These are phyloP conservation scores for Henckelia pumila DNA, from an alignment of 257 asterid species.

Conservation along the genomic window DNA sequence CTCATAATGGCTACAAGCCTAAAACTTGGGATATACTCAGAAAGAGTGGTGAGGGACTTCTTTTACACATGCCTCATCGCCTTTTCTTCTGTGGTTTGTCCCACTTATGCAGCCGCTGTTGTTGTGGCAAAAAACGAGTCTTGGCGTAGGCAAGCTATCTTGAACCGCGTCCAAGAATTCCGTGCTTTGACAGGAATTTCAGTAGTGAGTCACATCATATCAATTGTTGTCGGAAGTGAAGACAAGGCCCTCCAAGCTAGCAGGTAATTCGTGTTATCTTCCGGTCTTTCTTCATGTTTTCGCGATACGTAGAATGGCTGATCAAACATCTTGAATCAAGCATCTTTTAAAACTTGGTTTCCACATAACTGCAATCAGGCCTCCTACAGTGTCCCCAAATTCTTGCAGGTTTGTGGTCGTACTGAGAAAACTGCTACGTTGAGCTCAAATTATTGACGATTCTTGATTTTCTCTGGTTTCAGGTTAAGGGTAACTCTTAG, in stretches of 20 bases:
- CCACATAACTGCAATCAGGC: conserved; percentile 86
- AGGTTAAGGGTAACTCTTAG: conserved; percentile 84
- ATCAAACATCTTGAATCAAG: conserved; percentile 50
- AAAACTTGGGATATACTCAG: neutral
- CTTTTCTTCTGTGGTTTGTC: neutral
- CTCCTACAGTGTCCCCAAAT: conserved; percentile 94
- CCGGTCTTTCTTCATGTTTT: neutral
- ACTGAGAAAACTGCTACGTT: neutral
- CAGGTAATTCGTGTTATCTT: conserved; percentile 44
- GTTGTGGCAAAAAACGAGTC: conserved; percentile 68
- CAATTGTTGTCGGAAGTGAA: conserved; percentile 78
- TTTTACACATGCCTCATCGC: neutral
- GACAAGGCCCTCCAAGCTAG: conserved; percentile 90
- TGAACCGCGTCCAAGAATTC: conserved; percentile 67
- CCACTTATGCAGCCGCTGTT: conserved; percentile 66
- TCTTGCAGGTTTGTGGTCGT: conserved; percentile 83
- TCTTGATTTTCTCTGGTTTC: conserved; percentile 13
- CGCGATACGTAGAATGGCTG: neutral
- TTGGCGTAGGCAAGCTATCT: conserved; percentile 80
- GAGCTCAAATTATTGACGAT: no score
- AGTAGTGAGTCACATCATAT: conserved; percentile 44
- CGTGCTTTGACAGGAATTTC: conserved; percentile 47
- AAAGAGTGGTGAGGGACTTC: neutral
- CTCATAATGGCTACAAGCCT: neutral
- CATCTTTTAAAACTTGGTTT: conserved; percentile 76